A percentile compares a stretch with the other conserved stretches of the same genome.
phyloP scores from a whole-genome alignment of 805 yeast genomes.

The Starmera amethionina region DNA sequence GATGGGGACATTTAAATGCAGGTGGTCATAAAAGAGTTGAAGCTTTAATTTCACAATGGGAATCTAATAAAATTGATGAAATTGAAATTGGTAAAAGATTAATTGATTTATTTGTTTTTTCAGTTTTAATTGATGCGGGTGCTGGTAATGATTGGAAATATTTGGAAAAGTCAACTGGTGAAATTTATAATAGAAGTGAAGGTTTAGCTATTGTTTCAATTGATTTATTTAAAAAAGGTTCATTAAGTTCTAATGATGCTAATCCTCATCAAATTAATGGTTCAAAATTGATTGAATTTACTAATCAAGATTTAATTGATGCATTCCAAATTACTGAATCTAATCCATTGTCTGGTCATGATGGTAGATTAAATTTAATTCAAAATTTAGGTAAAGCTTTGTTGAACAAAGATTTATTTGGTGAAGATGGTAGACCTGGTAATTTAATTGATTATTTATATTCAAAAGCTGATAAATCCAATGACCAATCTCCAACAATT shows the following conservation, averaged over 20 bases:
- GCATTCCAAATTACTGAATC: conserved; percentile 38
- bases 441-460: conserved; percentile 40
- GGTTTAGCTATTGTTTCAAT: conserved; percentile 56
- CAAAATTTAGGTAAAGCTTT: conserved; percentile 40
- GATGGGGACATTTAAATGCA: conserved; percentile 57
- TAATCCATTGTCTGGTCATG: conserved; percentile 45
- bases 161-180: conserved; percentile 25
- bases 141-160: conserved; percentile 54
- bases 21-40: conserved; percentile 37
- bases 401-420: conserved; percentile 32
- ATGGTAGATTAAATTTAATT: conserved; percentile 41
- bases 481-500: conserved; percentile 13
- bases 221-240: conserved; percentile 42
- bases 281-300: conserved; percentile 24
- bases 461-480: conserved; percentile 5
- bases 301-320: conserved; percentile 23
- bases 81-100: conserved; percentile 42
- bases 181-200: conserved; percentile 38
- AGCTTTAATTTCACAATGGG: conserved; percentile 29
- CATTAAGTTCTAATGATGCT: conserved; percentile 26
- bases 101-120: conserved; percentile 47
- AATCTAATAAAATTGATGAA: conserved; percentile 18
- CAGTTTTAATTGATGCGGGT: conserved; percentile 60
- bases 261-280: conserved; percentile 37
- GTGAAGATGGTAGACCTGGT: conserved; percentile 41